A percentile compares a stretch with the other conserved stretches of the same genome.
Evolutionary conservation across 345 rosid species (phyloP).

Genomic region (Pistacia integerrima): DNA sequence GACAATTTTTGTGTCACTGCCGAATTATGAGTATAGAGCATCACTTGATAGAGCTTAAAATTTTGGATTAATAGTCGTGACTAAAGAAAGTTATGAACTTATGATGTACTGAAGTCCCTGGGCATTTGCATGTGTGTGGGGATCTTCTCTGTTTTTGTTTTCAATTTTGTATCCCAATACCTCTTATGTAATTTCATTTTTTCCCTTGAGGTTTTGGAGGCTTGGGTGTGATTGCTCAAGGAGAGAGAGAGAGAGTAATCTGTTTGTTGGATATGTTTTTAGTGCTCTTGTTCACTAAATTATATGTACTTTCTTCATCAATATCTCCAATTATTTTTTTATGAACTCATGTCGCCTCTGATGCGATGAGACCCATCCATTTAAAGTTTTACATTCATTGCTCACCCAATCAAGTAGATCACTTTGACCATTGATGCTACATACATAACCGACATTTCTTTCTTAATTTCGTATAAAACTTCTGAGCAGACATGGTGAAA

Average conservation of each 20-base stretch:
- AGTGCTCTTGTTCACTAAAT: slow-evolving; percentile 6
- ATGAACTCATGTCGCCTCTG: not conserved
- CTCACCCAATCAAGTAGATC: no score
- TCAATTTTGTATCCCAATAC: slow-evolving; percentile 35
- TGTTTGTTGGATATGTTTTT: slow-evolving; percentile 32
- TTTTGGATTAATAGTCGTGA: slow-evolving; percentile 35
- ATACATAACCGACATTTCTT: no score
- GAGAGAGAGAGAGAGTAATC: slow-evolving; percentile 21
- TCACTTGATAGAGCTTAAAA: slow-evolving; percentile 36
- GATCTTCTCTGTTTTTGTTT: slow-evolving; percentile 33
- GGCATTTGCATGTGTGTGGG: slow-evolving; percentile 23
- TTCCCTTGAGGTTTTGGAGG: slow-evolving; percentile 20
- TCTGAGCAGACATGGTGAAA: no score
- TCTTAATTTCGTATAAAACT: no score
- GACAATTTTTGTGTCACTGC: slow-evolving; percentile 23
- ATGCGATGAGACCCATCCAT: not conserved
- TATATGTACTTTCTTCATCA: not conserved
- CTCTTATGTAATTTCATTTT: slow-evolving; percentile 12
- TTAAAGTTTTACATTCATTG: not conserved
- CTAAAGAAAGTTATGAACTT: slow-evolving; percentile 14
- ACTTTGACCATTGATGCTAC: no score
- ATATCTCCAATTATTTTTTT: not conserved
- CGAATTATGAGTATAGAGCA: slow-evolving; percentile 34
- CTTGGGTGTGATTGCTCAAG: slow-evolving; percentile 24
- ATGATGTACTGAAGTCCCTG: slow-evolving; percentile 28